Evolutionary conservation across 805 yeast species (phyloP).

Genomic region (Lachancea sp.): DNA sequence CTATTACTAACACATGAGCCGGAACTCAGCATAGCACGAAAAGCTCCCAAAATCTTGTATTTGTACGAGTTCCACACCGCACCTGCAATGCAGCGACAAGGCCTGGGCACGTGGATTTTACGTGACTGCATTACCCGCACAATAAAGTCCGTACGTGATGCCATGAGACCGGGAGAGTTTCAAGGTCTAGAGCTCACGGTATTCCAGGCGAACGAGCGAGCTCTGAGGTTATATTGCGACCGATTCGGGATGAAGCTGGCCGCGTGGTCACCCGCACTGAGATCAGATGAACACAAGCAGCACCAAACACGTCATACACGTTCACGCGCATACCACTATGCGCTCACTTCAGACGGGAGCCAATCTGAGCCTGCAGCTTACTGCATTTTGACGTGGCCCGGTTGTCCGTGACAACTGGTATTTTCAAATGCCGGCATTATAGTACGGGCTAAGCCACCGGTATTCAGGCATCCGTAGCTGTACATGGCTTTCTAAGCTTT

Average conservation of each 20-base stretch:
- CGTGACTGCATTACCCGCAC: slow-evolving; percentile 1
- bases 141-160: neutral
- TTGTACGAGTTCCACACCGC: slow-evolving; percentile 29
- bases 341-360: no score
- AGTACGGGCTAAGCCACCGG: no score
- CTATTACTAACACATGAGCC: slow-evolving; percentile 26
- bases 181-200: slow-evolving; percentile 27
- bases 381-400: slow-evolving; percentile 9
- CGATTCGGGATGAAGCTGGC: slow-evolving; percentile 19
- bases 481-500: no score
- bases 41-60: slow-evolving; percentile 25
- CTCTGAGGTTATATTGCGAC: slow-evolving; percentile 20
- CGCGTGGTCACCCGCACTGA: slow-evolving; percentile 20
- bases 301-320: neutral
- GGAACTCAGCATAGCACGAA: slow-evolving; percentile 14
- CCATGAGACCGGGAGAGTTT: slow-evolving; percentile 4
- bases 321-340: neutral
- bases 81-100: slow-evolving; percentile 13
- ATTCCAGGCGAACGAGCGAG: slow-evolving; percentile 23
- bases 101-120: slow-evolving; percentile 20
- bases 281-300: slow-evolving; percentile 6
- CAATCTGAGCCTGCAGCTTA: slow-evolving; percentile 10
- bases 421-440: neutral
- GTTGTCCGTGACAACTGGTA: neutral
- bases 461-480: no score